These are phyloP conservation scores for Glomus cerebriforme DNA, from an alignment of 192 early-diverging fungal species.

Conservation along the genomic window DNA sequence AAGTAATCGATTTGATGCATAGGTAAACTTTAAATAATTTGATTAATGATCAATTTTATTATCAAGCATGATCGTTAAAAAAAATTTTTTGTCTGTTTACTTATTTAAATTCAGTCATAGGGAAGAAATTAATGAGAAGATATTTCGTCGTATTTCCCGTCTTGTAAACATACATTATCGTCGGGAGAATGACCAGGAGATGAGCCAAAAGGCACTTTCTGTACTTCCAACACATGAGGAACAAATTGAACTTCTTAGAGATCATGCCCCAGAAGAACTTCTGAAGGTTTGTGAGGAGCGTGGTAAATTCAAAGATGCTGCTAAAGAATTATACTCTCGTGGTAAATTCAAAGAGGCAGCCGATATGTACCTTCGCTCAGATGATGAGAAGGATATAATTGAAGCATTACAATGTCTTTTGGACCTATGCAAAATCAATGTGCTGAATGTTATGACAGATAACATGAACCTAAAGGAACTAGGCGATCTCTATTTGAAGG, in stretches of 20 bases:
- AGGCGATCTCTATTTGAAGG: not conserved
- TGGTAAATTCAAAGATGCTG: not conserved
- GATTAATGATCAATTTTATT: too few relatives aligned
- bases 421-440: constrained; percentile 15
- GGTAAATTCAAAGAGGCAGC: constrained; percentile 16
- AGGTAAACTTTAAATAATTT: constrained; percentile 15
- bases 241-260: not conserved
- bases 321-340: not conserved
- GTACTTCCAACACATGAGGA: constrained; percentile 1
- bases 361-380: not conserved
- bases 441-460: not conserved
- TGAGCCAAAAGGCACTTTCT: constrained; percentile 4
- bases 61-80: too few relatives aligned
- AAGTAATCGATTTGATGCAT: not conserved
- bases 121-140: constrained; percentile 2
- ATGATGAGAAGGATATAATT: not conserved
- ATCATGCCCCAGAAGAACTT: constrained; percentile 17
- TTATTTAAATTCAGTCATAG: too few relatives aligned
- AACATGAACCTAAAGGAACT: not conserved
- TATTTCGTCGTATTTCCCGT: not conserved
- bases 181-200: not conserved
- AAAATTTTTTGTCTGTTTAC: too few relatives aligned
- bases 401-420: not conserved
- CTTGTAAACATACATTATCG: constrained; percentile 14
- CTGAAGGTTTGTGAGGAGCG: not conserved